Evolutionary conservation across 192 early-diverging fungal genomes (phyloP).

Genomic region (Dispira simplex): DNA sequence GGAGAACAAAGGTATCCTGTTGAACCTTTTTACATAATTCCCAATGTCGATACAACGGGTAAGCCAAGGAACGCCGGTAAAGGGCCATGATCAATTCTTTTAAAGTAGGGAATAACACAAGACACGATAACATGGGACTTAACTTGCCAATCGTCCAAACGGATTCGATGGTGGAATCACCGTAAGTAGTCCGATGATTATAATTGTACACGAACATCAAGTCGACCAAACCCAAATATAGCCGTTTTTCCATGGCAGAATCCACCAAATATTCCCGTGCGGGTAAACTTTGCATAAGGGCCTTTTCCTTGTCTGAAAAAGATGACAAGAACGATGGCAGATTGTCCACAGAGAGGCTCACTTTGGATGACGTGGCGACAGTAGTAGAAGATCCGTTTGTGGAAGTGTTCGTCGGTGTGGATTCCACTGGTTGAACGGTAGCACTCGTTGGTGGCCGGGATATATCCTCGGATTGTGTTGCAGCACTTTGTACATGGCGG

Average conservation of each 20-base stretch:
- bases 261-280: slow-evolving; percentile 57
- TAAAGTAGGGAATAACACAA: slow-evolving; percentile 58
- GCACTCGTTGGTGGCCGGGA: too few relatives aligned
- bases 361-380: slow-evolving; percentile 8
- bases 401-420: too few relatives aligned
- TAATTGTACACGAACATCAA: slow-evolving; percentile 84
- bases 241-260: slow-evolving; percentile 27
- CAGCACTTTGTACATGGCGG: neutral
- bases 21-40: slow-evolving; percentile 55
- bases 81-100: slow-evolving; percentile 41
- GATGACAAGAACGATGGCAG: slow-evolving; percentile 13
- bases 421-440: too few relatives aligned
- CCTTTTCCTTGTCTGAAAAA: slow-evolving; percentile 56
- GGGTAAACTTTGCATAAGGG: slow-evolving; percentile 58
- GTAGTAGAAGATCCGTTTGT: too few relatives aligned
- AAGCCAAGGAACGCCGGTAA: slow-evolving; percentile 69
- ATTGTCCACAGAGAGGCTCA: slow-evolving; percentile 17
- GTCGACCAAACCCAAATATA: slow-evolving; percentile 84
- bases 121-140: slow-evolving; percentile 53
- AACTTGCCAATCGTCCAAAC: slow-evolving; percentile 83
- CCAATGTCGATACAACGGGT: slow-evolving; percentile 73
- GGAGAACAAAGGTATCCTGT: slow-evolving; percentile 64
- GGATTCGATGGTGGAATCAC: slow-evolving; percentile 77
- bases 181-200: slow-evolving; percentile 67
- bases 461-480: too few relatives aligned